A percentile compares a stretch with the other conserved stretches of the same genome.
Evolutionary conservation across 768 basidiomycete species (phyloP).

Genomic region (Lentinula aciculospora): DNA sequence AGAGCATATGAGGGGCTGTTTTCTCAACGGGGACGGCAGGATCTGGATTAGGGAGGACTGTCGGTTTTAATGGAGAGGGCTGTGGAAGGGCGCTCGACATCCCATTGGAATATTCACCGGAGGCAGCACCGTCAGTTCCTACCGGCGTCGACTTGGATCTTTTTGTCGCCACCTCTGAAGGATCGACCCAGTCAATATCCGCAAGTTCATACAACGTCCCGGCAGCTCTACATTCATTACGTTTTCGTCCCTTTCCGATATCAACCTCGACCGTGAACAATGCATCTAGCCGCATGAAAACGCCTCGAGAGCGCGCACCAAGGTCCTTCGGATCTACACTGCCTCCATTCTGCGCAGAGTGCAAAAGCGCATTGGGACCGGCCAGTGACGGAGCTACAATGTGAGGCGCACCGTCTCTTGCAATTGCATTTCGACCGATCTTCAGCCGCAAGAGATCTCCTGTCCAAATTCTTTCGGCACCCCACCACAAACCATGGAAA

Average conservation of each 20-base stretch:
- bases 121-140: not conserved
- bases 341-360: constrained; percentile 15
- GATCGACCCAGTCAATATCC: constrained; percentile 64
- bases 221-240: constrained; percentile 54
- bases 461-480: constrained; percentile 82
- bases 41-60: constrained; percentile 24
- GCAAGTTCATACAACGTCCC: constrained; percentile 78
- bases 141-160: constrained; percentile 11
- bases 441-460: constrained; percentile 83
- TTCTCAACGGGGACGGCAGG: constrained; percentile 12
- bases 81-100: constrained; percentile 15
- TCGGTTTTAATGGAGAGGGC: constrained; percentile 25
- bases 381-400: constrained; percentile 63
- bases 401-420: constrained; percentile 55
- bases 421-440: constrained; percentile 57
- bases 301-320: constrained; percentile 57
- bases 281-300: constrained; percentile 68
- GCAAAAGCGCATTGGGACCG: constrained; percentile 25
- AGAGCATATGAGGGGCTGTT: constrained; percentile 13
- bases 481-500: constrained; percentile 87
- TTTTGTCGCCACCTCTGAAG: not conserved
- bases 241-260: constrained; percentile 32
- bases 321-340: constrained; percentile 22
- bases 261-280: constrained; percentile 57
- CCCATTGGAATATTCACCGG: not conserved